Base-by-base conservation (phyloP, 2,329 filamentous ascomycete species). In the Penicillium sclerotigenum region DNA sequence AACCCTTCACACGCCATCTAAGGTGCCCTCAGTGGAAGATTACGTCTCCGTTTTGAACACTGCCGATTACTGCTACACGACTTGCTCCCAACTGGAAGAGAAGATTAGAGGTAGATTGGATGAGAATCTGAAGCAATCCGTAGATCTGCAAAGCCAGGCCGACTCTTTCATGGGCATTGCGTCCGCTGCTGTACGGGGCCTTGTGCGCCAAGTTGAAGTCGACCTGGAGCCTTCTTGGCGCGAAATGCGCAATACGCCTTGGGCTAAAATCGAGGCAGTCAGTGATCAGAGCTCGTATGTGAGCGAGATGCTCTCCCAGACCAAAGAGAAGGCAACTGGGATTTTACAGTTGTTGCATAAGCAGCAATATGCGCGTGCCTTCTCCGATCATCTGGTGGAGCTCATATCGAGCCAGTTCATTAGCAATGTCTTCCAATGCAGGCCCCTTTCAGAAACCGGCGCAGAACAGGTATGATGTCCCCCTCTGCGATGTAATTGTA, bases 101-200 rank as follows among this genome's bases (percentile, higher is more conserved):
- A 96, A 90, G 73, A 92, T 99, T 73, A 93, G 91, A 75, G 88
- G 89, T 65, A 86, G 91, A 10, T 91, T 99, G 60, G 94, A 97
- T 61, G 80, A 84, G 43, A 89, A 91, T 2, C 79, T 96, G 34
- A 84, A 84, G 16, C 77, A 85, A 29, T 86, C 85, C 59, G 88
- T 99, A 7, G 93, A 97, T 71, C 77, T 99, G 20, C 92, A 96
- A 52, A 93, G 88, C 24, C 94, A 97, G 73, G 91, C 92, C 0
- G 94, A 99, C 74, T 87, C 91, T 0, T 99, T 97, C 74, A 88
- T 99, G 79, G 92, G 92, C 3, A 93, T 99, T 36, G 94, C 93
- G 2, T 93, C 90, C 68, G 88, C 91, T 13, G 88, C 91, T 4
- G 88, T 99, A 6, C 82, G 94, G 47, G 84, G 89, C 0, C 80